A percentile compares a stretch with the other conserved stretches of the same genome.
phyloP scores from a whole-genome alignment of 768 basidiomycete species.

The Leccinum imitatum region DNA sequence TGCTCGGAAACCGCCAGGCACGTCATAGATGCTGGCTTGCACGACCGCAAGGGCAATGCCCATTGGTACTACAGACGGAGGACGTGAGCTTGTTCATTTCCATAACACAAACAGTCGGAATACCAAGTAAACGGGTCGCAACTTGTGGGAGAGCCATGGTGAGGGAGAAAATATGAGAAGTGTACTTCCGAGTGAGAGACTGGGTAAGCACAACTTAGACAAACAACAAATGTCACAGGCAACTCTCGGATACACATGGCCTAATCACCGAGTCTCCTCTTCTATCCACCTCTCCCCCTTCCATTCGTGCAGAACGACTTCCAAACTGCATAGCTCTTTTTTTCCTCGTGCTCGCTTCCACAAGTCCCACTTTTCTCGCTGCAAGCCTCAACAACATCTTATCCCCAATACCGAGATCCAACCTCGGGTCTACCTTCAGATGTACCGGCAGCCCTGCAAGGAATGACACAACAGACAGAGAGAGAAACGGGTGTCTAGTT shows the following conservation, averaged over 20 bases:
- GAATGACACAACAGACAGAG: constrained; percentile 73
- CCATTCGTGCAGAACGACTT: constrained; percentile 82
- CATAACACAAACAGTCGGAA: constrained; percentile 13
- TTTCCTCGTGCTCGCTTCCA: constrained; percentile 70
- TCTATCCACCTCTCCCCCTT: constrained; percentile 48
- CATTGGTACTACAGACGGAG: constrained; percentile 30
- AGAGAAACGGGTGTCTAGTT: constrained; percentile 88
- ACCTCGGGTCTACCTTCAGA: constrained; percentile 74
- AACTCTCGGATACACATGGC: neutral
- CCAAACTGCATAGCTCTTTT: constrained; percentile 99
- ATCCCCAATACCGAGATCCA: constrained; percentile 80
- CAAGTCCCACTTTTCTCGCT: constrained; percentile 69
- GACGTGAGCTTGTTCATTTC: constrained; percentile 12
- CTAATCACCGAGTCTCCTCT: constrained; percentile 47
- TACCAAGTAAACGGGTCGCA: constrained; percentile 51
- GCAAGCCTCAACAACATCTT: constrained; percentile 81
- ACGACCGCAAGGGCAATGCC: constrained; percentile 42
- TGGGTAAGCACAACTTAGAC: constrained; percentile 21
- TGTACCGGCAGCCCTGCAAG: constrained; percentile 79
- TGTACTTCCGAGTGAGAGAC: neutral
- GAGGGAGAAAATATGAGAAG: neutral
- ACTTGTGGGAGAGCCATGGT: constrained; percentile 53
- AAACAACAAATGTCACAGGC: constrained; percentile 19
- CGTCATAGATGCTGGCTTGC: constrained; percentile 62
- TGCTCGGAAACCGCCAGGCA: constrained; percentile 89